phyloP scores from a whole-genome alignment of 352 stramenopile species.

The Phytophthora lateralis region DNA sequence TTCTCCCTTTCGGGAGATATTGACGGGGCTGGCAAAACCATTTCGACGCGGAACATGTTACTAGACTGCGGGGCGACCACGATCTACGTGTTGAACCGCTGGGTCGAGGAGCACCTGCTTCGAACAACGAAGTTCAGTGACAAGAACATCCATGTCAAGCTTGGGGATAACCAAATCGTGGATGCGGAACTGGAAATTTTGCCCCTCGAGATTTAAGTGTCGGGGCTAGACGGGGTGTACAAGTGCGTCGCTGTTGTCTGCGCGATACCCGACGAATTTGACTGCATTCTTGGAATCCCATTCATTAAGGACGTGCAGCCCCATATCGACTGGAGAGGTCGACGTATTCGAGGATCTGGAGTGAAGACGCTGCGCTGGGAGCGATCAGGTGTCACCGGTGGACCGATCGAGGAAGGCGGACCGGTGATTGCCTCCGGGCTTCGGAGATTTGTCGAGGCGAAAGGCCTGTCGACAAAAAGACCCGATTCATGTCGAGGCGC shows the following conservation, averaged over 20 bases:
- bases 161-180: slow-evolving; percentile 13
- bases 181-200: slow-evolving; percentile 12
- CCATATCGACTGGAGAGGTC: slow-evolving; percentile 7
- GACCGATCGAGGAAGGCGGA: neutral
- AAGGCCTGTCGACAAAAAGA: too few species aligned
- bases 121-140: slow-evolving; percentile 11
- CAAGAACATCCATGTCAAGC: slow-evolving; percentile 14
- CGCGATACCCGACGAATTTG: slow-evolving; percentile 5
- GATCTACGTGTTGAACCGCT: slow-evolving; percentile 3
- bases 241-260: slow-evolving; percentile 1
- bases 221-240: neutral
- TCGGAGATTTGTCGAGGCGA: slow-evolving; percentile 13
- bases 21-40: too few species aligned
- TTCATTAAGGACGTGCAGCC: slow-evolving; percentile 20
- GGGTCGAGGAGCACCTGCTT: slow-evolving; percentile 4
- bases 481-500: slow-evolving; percentile 7
- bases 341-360: slow-evolving; percentile 13
- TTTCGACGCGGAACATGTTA: neutral
- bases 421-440: slow-evolving; percentile 11
- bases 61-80: slow-evolving; percentile 11
- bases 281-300: slow-evolving; percentile 17
- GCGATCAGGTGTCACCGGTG: neutral
- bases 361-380: neutral
- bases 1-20: too few species aligned
- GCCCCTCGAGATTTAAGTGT: neutral